Evolutionary conservation across 306 rosid species (phyloP), one percentile per base, ranked within the genome.

Genomic region (Acmispon strigosus): DNA sequence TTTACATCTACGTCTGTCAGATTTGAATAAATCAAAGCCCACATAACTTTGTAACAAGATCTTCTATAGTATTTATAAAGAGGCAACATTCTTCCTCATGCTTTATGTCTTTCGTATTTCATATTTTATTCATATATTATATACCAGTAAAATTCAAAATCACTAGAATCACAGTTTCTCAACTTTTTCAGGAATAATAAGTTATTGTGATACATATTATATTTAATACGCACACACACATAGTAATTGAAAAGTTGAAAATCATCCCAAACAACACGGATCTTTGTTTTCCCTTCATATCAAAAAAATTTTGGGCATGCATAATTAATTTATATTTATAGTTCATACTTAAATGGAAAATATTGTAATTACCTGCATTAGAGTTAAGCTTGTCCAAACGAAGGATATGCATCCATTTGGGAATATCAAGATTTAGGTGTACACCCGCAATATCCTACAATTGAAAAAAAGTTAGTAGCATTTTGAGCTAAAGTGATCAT

Each of bases 341-440:
- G 37, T 42, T 66, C 45, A 59, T 43, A 47, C 39, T 7, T 34
- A 45, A 49, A 24, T 69, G 61, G 60, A 77, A 34, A 59, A 48
- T 60, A 69, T 29, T 66, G 10, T 7, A 41, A 41, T 63, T 83
- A 95, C 97, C 99, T 85, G 91, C 92, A 87, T 80, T 77, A 7
- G 77, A 64, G 84, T 82, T 90, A 62, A 89, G 78, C 89, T 80
- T 85, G 82, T 91, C 97, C 87, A 87, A 68, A 78, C 78, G 96
- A 86, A 95, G 96, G 66, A 91, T 72, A 74, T 15, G 90, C 86
- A 84, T 70, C 99, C 96, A 95, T 86, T 91, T 95, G 53, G 96
- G 96, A 77, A 86, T 66, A 81, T 95, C 97, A 79, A 95, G 89
- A 89, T 89, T 79, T 56, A 85, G 80, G 82, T 81, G 88, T 75